Evolutionary conservation across 1,284 basidiomycete species (phyloP).

Genomic region (Serendipita sp.): DNA sequence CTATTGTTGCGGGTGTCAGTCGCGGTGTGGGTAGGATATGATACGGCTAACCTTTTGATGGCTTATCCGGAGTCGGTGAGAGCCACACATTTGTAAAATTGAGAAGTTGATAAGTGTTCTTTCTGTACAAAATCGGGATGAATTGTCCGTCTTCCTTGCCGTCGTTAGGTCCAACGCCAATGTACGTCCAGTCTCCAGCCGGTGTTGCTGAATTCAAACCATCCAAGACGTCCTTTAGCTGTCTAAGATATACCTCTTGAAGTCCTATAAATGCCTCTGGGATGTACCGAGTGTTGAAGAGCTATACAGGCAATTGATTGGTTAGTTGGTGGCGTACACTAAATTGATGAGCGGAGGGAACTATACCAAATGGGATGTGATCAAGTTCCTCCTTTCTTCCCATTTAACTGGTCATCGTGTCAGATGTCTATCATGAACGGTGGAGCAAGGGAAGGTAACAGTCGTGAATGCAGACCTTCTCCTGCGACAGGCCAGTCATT

Average conservation of each 20-base stretch:
- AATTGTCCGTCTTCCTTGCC: background rate
- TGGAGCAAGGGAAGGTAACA: background rate
- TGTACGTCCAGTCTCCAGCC: conserved; percentile 1
- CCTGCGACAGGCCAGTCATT: conserved; percentile 1
- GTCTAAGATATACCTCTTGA: background rate
- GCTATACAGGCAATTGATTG: background rate
- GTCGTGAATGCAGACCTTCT: background rate
- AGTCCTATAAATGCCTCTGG: conserved; percentile 5
- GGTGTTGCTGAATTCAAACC: background rate
- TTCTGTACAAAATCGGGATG: background rate
- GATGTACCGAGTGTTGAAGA: conserved; percentile 3
- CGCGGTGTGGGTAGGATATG: background rate
- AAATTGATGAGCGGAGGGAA: background rate
- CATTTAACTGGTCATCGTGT: background rate
- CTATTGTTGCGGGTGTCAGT: background rate
- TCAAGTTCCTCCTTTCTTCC: background rate
- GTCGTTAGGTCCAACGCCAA: conserved; percentile 1
- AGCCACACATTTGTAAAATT: conserved; percentile 2
- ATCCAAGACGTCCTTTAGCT: background rate
- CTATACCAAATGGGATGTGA: background rate
- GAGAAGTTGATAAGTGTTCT: background rate
- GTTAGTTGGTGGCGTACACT: background rate
- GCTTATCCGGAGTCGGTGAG: background rate
- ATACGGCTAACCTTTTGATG: background rate
- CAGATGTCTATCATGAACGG: background rate